Evolutionary conservation across 768 basidiomycete species (phyloP).

Genomic region (Dioszegia crocea): DNA sequence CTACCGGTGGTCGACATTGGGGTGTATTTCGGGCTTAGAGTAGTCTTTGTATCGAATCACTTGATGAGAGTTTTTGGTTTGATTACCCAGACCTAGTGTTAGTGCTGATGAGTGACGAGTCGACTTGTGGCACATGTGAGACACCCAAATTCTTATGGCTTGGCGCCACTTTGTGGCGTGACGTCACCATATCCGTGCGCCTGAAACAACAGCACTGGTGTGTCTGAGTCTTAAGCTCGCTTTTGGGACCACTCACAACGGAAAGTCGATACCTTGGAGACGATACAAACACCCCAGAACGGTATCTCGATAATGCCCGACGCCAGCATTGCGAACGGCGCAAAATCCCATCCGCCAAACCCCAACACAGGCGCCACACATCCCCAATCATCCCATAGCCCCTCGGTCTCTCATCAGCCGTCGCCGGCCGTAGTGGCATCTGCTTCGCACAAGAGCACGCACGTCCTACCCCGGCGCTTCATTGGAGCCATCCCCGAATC

Average conservation of each 20-base stretch:
- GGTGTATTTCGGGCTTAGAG: too few relatives aligned
- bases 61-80: too few relatives aligned
- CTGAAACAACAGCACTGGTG: not conserved
- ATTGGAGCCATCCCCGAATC: constrained; percentile 42
- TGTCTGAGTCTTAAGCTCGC: not conserved
- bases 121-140: too few relatives aligned
- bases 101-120: too few relatives aligned
- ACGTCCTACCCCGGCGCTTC: constrained; percentile 36
- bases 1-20: too few relatives aligned
- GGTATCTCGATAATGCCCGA: too few relatives aligned
- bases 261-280: too few relatives aligned
- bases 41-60: not conserved
- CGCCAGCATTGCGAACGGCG: too few relatives aligned
- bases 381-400: not conserved
- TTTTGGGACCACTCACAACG: too few relatives aligned
- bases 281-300: too few relatives aligned
- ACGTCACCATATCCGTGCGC: not conserved
- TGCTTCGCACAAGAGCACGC: constrained; percentile 20
- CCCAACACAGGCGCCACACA: not conserved
- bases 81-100: too few relatives aligned
- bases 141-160: not conserved
- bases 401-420: constrained; percentile 14
- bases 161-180: not conserved
- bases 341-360: not conserved
- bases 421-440: constrained; percentile 20